A percentile compares a stretch with the other conserved stretches of the same genome.
Evolutionary conservation across 257 asterid species (phyloP).

Genomic region (Mitragyna speciosa): DNA sequence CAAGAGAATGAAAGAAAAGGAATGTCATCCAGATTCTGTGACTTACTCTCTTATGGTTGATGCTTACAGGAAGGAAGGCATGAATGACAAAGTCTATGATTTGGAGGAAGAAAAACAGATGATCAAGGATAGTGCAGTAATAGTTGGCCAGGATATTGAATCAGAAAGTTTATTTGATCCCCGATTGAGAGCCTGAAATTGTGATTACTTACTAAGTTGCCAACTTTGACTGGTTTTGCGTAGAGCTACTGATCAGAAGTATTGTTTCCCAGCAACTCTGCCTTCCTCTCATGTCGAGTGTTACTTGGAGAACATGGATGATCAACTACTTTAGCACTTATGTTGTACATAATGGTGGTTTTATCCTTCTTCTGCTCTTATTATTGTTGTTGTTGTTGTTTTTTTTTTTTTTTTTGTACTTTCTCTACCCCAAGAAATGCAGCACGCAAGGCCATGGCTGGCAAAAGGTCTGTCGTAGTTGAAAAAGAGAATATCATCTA

Average conservation of each 20-base stretch:
- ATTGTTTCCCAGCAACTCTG: background rate
- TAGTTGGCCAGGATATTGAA: conserved; percentile 16
- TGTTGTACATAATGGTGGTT: background rate
- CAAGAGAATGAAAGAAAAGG: conserved; percentile 75
- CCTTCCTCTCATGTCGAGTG: conserved; percentile 7
- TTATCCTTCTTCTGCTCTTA: background rate
- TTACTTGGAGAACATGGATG: background rate
- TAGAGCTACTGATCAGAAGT: background rate
- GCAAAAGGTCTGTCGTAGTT: background rate
- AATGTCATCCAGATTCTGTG: conserved; percentile 60
- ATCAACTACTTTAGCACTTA: background rate
- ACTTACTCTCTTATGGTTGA: conserved; percentile 75
- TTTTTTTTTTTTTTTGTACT: background rate
- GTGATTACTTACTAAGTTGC: background rate
- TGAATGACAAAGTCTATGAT: conserved; percentile 71
- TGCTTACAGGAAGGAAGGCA: conserved; percentile 77
- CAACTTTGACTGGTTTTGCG: background rate
- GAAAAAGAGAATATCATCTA: background rate
- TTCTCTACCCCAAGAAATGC: background rate
- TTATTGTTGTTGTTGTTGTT: too few species aligned
- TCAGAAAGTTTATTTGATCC: background rate
- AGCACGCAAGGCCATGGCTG: background rate
- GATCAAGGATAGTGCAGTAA: conserved; percentile 21
- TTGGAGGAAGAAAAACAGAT: conserved; percentile 64
- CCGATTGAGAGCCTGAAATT: background rate